Base-by-base conservation (phyloP, 805 yeast species). In the Lipomyces starkeyi region DNA sequence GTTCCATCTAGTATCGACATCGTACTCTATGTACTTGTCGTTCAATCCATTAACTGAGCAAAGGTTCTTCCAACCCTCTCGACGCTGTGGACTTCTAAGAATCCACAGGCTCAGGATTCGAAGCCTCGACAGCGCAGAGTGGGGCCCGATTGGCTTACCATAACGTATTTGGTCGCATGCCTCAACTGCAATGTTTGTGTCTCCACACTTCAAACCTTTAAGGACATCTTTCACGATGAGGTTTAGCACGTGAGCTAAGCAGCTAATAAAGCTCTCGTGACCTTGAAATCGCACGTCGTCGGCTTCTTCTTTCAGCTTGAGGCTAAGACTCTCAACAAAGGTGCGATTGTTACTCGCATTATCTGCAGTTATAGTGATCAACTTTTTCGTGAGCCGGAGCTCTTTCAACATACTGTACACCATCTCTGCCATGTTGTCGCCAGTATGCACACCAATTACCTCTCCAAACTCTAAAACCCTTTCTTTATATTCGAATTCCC, bases 261-360 rank as follows among this genome's bases (percentile, higher is more conserved):
- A 56, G 34, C 59, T 56, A 32, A 29, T 56, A 56, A 27, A 56
- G 59, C 43, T 56, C n/a, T 25, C 34, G 17, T 14, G 59, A 25
- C 59, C 59, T 34, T 56, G 37, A 56, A 56, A 56, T 56, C 59
- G 59, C 27, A 56, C 34, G 37, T 27, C 55, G 4, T 9, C 25
- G 14, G 14, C 8, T 27, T 53, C 32, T 25, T 53, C 32, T 22
- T 27, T 53, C 32, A 53, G 56, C 17, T 22, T 29, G 6, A 27
- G 0, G n/a, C 57, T 6, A 2, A 32, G 34, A 13, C 22, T 56
- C 2, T 56, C 43, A 2, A 56, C 34, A 11, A 27, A 32, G 34
- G 59, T 32, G 37, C 37, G 43, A 56, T 53, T 53, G 32, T 22
- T 53, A 53, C n/a, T 25, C 0, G 56, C 32, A 53, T 53, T 53